Base-by-base conservation (phyloP, 805 yeast species). In the Candida bentonensis region DNA sequence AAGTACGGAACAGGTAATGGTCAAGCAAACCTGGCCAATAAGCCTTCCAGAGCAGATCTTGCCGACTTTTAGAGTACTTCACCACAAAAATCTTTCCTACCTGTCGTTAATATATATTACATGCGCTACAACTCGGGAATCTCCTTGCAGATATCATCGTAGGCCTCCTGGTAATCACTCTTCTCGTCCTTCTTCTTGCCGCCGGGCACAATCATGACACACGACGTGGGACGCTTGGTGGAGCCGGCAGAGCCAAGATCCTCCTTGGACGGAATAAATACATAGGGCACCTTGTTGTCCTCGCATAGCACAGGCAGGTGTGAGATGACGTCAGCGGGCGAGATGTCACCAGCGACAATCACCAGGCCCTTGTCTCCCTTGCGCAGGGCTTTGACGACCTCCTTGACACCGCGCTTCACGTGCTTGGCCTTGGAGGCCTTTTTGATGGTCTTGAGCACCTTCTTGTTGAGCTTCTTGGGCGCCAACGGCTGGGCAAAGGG, bases 181-280 rank as follows among this genome's bases (percentile, higher is more conserved):
- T 78, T 75, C 47, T 74, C 72, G 47, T 69, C 73, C 70, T 79
- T 82, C 65, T 78, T 76, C 48, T 88, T 87, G 46, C 95, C 94
- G 47, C 95, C 95, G 56, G 99, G 98, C 45, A 88, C 92, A 55
- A 92, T 76, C 86, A 92, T 85, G 23, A 92, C 95, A 64, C 95
- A 88, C 30, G 96, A 86, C 30, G 99, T 92, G 55, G 98, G 97
- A 73, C 99, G 82, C 73, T 92, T 92, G 46, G 98, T 92, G 49
- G 96, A 95, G 61, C 97, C 97, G 22, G 99, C 98, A 51, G 95
- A 83, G 27, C 99, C 99, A 53, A 92, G 75, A 62, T 92, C 97
- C 70, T 92, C 96, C 68, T 92, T 92, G 42, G 96, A 87, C 57
- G 98, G 98, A 50, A 92, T 77, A 66, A 92, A 92, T 36, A 89